phyloP scores from a whole-genome alignment of 106 monocot genomes.

The Dioscorea zingiberensis region DNA sequence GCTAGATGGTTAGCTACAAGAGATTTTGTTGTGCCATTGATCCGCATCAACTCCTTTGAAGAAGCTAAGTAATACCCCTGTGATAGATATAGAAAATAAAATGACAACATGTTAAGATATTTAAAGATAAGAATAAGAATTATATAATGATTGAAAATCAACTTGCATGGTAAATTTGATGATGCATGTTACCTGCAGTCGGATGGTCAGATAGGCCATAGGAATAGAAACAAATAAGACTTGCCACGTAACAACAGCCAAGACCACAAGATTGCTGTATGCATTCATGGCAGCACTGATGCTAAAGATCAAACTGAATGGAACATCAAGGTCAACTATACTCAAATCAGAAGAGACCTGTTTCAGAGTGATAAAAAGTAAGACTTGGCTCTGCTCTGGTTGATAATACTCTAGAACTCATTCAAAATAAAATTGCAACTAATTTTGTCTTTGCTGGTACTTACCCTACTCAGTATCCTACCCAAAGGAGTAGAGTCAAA shows the following conservation, averaged over 20 bases:
- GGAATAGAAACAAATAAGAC: conserved; percentile 71
- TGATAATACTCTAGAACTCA: background rate
- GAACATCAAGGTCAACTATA: conserved; percentile 90
- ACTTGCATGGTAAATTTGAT: background rate
- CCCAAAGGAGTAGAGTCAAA: conserved; percentile 95
- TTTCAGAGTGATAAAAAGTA: conserved; percentile 4
- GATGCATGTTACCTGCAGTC: conserved; percentile 54
- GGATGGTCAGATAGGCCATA: conserved; percentile 51
- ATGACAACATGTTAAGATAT: background rate
- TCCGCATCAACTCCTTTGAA: conserved; percentile 91
- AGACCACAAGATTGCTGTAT: conserved; percentile 70
- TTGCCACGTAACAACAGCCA: conserved; percentile 80
- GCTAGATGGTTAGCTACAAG: conserved; percentile 79
- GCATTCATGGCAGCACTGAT: conserved; percentile 57
- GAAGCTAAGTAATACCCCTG: conserved; percentile 84
- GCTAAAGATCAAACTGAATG: conserved; percentile 70
- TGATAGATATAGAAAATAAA: background rate
- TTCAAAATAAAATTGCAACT: background rate
- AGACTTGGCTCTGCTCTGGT: background rate
- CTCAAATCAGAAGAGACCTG: conserved; percentile 94
- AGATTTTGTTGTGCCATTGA: conserved; percentile 97
- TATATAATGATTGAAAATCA: background rate
- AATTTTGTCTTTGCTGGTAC: background rate
- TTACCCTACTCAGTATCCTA: conserved; percentile 90
- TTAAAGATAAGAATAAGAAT: background rate